phyloP scores from a whole-genome alignment of 106 monocot genomes.

The Allium fistulosum region DNA sequence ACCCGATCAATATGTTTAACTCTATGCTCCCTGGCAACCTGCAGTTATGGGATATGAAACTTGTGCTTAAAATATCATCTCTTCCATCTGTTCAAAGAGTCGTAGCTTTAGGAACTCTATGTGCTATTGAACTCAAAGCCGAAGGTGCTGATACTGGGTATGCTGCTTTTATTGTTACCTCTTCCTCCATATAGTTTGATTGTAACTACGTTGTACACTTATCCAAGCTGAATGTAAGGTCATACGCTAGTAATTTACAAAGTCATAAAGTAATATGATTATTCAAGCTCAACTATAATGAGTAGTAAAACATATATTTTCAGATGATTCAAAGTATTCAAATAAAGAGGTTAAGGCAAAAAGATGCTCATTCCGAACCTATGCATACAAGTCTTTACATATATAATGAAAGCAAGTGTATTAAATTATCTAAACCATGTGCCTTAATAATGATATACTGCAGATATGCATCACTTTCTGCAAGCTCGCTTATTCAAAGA shows the following conservation, averaged over 20 bases:
- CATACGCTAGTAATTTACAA: background rate
- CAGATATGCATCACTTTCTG: constrained; percentile 79
- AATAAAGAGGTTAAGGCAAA: too few relatives aligned
- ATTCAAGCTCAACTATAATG: background rate
- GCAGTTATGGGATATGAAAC: constrained; percentile 76
- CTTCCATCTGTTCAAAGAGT: constrained; percentile 60
- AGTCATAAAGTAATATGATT: background rate
- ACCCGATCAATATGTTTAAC: too few relatives aligned
- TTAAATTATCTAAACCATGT: background rate
- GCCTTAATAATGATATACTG: background rate
- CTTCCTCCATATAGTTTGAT: background rate
- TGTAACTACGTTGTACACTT: background rate
- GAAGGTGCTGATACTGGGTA: constrained; percentile 77
- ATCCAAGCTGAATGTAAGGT: background rate
- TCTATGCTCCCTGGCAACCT: background rate
- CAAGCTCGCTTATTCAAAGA: constrained; percentile 58
- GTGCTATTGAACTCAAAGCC: constrained; percentile 70
- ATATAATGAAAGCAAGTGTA: background rate
- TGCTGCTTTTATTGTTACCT: background rate
- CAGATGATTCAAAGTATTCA: background rate
- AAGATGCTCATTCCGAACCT: background rate
- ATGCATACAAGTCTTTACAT: background rate
- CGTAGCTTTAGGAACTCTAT: constrained; percentile 71
- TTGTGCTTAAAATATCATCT: constrained; percentile 55
- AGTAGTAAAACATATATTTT: background rate